phyloP scores from a whole-genome alignment of 805 yeast genomes.

The Ogataea angusta region DNA sequence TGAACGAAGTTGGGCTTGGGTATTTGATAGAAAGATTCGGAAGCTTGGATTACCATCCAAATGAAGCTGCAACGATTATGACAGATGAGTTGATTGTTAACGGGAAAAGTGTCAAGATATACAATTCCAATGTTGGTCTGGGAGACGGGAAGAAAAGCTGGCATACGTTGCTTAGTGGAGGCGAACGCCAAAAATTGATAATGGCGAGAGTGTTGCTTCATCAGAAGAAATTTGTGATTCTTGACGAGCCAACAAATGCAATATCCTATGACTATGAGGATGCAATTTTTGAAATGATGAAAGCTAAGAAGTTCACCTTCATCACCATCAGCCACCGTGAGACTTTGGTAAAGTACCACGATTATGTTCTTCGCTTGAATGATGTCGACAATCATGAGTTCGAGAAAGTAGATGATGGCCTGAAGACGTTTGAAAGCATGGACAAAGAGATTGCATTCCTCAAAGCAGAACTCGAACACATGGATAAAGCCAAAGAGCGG shows the following conservation, averaged over 20 bases:
- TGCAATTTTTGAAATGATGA: slow-evolving; percentile 71
- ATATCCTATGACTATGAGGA: slow-evolving; percentile 89
- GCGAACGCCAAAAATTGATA: slow-evolving; percentile 87
- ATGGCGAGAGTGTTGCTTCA: slow-evolving; percentile 84
- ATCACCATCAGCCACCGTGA: slow-evolving; percentile 85
- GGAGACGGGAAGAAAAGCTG: slow-evolving; percentile 42
- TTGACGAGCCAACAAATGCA: slow-evolving; percentile 95
- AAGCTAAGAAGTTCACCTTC: slow-evolving; percentile 65
- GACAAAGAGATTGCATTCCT: slow-evolving; percentile 75
- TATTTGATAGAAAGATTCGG: slow-evolving; percentile 68
- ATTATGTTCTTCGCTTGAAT: slow-evolving; percentile 65
- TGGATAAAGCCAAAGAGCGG: slow-evolving; percentile 57
- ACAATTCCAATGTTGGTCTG: slow-evolving; percentile 25
- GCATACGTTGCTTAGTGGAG: slow-evolving; percentile 94
- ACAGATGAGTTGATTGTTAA: slow-evolving; percentile 28
- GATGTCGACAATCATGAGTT: slow-evolving; percentile 54
- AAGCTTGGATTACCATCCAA: slow-evolving; percentile 45
- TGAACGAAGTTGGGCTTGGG: slow-evolving; percentile 75
- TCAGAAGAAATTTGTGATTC: slow-evolving; percentile 73
- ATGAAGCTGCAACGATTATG: slow-evolving; percentile 12
- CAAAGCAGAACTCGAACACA: slow-evolving; percentile 55
- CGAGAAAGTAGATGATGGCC: slow-evolving; percentile 29
- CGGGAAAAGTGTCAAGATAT: slow-evolving; percentile 25
- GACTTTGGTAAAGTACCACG: slow-evolving; percentile 79
- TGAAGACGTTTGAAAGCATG: slow-evolving; percentile 50